phyloP scores from a whole-genome alignment of 805 yeast genomes.

The Ogataea methylovora region DNA sequence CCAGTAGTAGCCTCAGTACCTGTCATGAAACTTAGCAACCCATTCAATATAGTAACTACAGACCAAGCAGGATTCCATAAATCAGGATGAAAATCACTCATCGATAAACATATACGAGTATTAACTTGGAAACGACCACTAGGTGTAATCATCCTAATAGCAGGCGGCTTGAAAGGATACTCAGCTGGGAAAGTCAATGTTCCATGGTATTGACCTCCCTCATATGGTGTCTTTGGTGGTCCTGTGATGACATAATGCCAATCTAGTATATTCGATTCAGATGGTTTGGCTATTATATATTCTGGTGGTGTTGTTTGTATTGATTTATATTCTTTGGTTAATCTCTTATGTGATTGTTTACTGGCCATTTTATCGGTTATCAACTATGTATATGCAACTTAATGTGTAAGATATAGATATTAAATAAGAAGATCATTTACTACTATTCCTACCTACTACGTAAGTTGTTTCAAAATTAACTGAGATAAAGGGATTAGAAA shows the following conservation, averaged over 20 bases:
- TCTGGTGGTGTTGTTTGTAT: slow-evolving; percentile 81
- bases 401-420: no score
- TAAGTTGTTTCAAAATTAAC: no score
- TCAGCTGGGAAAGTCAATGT: slow-evolving; percentile 75
- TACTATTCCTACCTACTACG: no score
- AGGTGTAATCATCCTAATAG: slow-evolving; percentile 84
- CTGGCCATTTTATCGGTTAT: no score
- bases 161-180: slow-evolving; percentile 89
- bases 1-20: slow-evolving; percentile 83
- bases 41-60: slow-evolving; percentile 80
- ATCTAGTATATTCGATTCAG: slow-evolving; percentile 78
- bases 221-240: slow-evolving; percentile 85
- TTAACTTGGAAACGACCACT: slow-evolving; percentile 81
- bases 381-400: no score
- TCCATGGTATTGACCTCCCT: slow-evolving; percentile 85
- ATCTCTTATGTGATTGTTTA: slow-evolving; percentile 30
- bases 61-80: slow-evolving; percentile 97
- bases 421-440: no score
- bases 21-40: slow-evolving; percentile 87
- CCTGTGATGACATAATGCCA: slow-evolving; percentile 94
- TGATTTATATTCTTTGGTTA: slow-evolving; percentile 75
- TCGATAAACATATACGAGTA: slow-evolving; percentile 78
- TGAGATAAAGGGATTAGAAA: no score
- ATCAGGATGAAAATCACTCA: slow-evolving; percentile 93
- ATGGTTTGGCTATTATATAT: slow-evolving; percentile 75